Evolutionary conservation across 305 asterid species (phyloP), one percentile per base, ranked within the genome.

Genomic region (Rubia tinctorum): DNA sequence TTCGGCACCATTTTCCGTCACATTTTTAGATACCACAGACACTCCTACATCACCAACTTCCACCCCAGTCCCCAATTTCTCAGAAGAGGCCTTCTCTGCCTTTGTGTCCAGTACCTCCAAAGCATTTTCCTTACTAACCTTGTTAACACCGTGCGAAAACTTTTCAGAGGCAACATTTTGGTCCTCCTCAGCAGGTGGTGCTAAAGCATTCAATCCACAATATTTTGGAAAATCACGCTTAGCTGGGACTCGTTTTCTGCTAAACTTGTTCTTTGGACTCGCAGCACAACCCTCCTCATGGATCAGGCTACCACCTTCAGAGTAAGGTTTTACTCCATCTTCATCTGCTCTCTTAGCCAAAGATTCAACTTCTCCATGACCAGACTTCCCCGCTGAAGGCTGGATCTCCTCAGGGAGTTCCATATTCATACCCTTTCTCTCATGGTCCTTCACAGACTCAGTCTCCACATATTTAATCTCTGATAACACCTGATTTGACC

Each of bases 171-270:
- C 2, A 62, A 69, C 61, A 73, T 73, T 74, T 77, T 15, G 68
- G 62, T 53, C 61, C 73, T 79, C 87, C 59, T 65, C 80, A 61
- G 79, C 79, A 60, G 74, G 68, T 30, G 61, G 81, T 71, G 59
- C 72, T 42, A 71, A 37, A 76, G 66, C 68, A 71, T 80, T 76
- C 25, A 39, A 68, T 68, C 97, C 97, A 71, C 97, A 89, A 56
- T 67, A n/a, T 27, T 88, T 92, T 68, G 98, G 98, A 77, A 86
- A 90, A 75, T 86, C 85, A 61, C 92, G 97, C 73, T 69, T 72
- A 60, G 94, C 94, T 61, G 89, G 88, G 47, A 90, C 87, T 81
- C 88, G 88, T 84, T 94, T 85, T 53, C 73, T 73, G 49, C 72
- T 71, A 76, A 80, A 84, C 71, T 82, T 89, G 64, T 80, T 85